phyloP scores from a whole-genome alignment of 2,329 filamentous ascomycete genomes.

The Colletotrichum sp. region DNA sequence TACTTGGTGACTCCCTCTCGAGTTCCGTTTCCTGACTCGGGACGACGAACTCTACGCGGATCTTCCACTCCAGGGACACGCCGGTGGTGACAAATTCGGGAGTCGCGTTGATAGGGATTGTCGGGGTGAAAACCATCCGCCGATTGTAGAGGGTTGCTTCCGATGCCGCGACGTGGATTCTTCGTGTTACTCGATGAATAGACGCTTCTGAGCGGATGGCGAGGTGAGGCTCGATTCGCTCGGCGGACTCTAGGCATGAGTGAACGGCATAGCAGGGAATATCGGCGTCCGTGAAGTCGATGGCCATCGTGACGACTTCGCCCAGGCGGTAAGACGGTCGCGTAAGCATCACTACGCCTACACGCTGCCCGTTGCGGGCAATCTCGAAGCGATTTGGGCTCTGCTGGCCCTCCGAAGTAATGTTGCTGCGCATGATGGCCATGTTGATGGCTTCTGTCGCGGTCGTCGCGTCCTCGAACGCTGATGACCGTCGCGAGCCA shows the following conservation, averaged over 20 bases:
- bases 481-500: conserved; percentile 60
- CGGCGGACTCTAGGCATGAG: conserved; percentile 83
- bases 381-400: conserved; percentile 96
- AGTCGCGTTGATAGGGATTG: conserved; percentile 82
- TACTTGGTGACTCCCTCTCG: conserved; percentile 19
- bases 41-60: conserved; percentile 92
- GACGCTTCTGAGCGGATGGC: conserved; percentile 86
- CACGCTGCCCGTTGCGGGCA: conserved; percentile 86
- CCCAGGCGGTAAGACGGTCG: conserved; percentile 89
- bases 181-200: conserved; percentile 85
- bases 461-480: conserved; percentile 61
- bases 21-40: conserved; percentile 41
- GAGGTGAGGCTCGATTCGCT: conserved; percentile 80
- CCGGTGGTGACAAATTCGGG: conserved; percentile 93
- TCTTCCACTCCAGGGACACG: conserved; percentile 85
- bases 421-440: conserved; percentile 84
- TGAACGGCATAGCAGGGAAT: conserved; percentile 88
- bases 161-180: conserved; percentile 77
- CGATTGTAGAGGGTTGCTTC: conserved; percentile 85
- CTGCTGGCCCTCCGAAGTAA: conserved; percentile 70
- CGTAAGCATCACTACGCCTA: conserved; percentile 88
- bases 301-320: conserved; percentile 81
- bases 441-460: conserved; percentile 90
- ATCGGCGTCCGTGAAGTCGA: conserved; percentile 81
- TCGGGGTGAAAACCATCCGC: conserved; percentile 79